Conservation (phyloP, 2,329 filamentous ascomycete genomes). For the Alternaria sp. region DNA sequence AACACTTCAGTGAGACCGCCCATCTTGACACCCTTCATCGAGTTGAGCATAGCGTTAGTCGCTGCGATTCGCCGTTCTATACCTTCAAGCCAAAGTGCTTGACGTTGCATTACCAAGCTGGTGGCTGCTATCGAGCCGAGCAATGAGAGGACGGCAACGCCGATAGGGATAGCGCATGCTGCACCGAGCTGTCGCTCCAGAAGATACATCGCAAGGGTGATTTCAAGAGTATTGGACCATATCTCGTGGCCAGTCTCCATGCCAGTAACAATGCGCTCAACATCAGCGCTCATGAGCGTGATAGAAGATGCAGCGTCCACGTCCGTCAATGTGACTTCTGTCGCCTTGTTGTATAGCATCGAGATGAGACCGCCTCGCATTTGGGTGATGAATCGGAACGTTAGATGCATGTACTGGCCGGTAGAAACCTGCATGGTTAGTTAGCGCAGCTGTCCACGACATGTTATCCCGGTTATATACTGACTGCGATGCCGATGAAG, state of each 20-base stretch:
- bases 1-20: slow-evolving; percentile 46
- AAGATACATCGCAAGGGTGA: slow-evolving; percentile 56
- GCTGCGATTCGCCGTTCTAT: slow-evolving; percentile 54
- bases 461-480: slow-evolving; percentile 7
- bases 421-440: slow-evolving; percentile 33
- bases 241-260: slow-evolving; percentile 46
- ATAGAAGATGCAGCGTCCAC: slow-evolving; percentile 40
- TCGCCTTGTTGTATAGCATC: slow-evolving; percentile 45
- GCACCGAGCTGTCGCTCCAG: slow-evolving; percentile 56
- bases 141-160: slow-evolving; percentile 48
- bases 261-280: slow-evolving; percentile 44
- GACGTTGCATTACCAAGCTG: slow-evolving; percentile 40
- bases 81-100: slow-evolving; percentile 52
- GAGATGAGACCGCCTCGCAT: slow-evolving; percentile 47
- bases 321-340: slow-evolving; percentile 35
- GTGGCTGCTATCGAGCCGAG: slow-evolving; percentile 38
- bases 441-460: slow-evolving; percentile 19
- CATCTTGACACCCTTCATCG: slow-evolving; percentile 58
- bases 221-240: slow-evolving; percentile 50
- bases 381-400: slow-evolving; percentile 45
- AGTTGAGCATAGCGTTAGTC: slow-evolving; percentile 51
- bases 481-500: slow-evolving; percentile 43
- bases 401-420: slow-evolving; percentile 44
- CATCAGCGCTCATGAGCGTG: slow-evolving; percentile 47
- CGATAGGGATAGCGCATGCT: slow-evolving; percentile 57